A percentile compares a stretch with the other conserved stretches of the same genome.
Conservation (phyloP, 192 early-diverging fungal genomes). For the Gigaspora rosea region DNA sequence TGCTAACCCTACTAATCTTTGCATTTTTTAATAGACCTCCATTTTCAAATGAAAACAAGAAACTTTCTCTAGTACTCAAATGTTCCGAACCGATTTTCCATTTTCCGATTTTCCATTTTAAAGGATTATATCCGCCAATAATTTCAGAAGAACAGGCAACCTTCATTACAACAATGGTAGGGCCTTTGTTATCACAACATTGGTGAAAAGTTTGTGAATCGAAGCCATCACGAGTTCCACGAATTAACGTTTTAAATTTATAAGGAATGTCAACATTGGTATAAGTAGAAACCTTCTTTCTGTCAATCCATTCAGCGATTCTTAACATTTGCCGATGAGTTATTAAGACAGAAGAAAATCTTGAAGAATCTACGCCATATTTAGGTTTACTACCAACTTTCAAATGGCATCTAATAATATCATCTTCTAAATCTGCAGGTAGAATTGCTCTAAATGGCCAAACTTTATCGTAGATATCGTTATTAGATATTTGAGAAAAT, state of each 20-base stretch:
- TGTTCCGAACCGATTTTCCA: too few species aligned
- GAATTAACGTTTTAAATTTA: constrained; percentile 23
- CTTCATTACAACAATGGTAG: constrained; percentile 17
- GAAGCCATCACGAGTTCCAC: constrained; percentile 20
- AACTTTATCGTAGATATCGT: constrained; percentile 26
- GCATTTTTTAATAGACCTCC: not conserved
- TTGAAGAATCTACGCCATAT: not conserved
- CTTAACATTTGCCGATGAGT: not conserved
- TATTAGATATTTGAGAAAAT: not conserved
- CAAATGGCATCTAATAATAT: constrained; percentile 9
- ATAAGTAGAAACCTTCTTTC: not conserved
- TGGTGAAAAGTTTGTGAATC: not conserved
- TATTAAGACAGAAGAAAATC: not conserved
- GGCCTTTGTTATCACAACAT: constrained; percentile 19
- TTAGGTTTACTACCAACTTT: constrained; percentile 9
- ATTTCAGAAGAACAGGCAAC: not conserved
- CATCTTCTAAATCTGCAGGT: not conserved
- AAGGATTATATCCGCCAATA: constrained; percentile 31
- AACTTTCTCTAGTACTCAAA: constrained; percentile 5
- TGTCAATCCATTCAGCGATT: constrained; percentile 21
- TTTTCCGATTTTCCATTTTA: constrained; percentile 19
- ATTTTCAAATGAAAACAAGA: constrained; percentile 11
- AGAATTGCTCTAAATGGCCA: constrained; percentile 22
- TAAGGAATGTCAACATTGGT: not conserved
- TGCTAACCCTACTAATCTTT: too few species aligned